Conservation (phyloP, 495 filamentous ascomycete genomes). For the Annulohypoxylon bovei region DNA sequence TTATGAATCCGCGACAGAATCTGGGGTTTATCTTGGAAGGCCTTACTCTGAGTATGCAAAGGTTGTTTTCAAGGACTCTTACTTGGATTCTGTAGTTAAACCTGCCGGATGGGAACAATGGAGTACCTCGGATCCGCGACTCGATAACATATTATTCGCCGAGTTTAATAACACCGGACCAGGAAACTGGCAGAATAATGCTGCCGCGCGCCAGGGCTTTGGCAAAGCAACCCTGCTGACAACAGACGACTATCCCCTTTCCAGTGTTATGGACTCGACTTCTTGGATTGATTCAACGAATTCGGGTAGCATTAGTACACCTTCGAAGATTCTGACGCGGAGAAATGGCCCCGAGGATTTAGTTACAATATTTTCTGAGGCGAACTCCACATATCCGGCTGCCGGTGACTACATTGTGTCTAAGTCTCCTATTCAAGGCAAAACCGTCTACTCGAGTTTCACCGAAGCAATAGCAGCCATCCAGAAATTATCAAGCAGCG, state of each 20-base stretch:
- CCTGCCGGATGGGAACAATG: conserved; percentile 3
- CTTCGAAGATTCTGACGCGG: background rate
- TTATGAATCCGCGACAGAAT: background rate
- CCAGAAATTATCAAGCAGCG: conserved; percentile 14
- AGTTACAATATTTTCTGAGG: background rate
- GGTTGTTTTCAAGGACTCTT: conserved; percentile 4
- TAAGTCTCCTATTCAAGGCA: conserved; percentile 41
- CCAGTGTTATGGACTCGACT: conserved; percentile 4
- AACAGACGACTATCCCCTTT: background rate
- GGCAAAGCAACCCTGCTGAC: background rate
- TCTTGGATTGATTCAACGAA: conserved; percentile 1
- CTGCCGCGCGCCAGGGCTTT: background rate
- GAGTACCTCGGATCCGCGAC: background rate
- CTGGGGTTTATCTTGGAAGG: conserved; percentile 6
- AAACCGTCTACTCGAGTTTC: conserved; percentile 41
- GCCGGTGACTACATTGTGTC: conserved; percentile 44
- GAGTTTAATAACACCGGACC: conserved; percentile 6
- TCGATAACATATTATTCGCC: conserved; percentile 9
- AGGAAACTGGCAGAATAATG: conserved; percentile 9
- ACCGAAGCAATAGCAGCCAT: conserved; percentile 21
- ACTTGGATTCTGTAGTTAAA: conserved; percentile 6
- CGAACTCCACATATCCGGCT: conserved; percentile 34
- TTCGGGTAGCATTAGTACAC: background rate
- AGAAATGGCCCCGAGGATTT: background rate
- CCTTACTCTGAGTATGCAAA: conserved; percentile 6